phyloP scores from a whole-genome alignment of 2,329 filamentous ascomycete species.

The Knufia fluminis region DNA sequence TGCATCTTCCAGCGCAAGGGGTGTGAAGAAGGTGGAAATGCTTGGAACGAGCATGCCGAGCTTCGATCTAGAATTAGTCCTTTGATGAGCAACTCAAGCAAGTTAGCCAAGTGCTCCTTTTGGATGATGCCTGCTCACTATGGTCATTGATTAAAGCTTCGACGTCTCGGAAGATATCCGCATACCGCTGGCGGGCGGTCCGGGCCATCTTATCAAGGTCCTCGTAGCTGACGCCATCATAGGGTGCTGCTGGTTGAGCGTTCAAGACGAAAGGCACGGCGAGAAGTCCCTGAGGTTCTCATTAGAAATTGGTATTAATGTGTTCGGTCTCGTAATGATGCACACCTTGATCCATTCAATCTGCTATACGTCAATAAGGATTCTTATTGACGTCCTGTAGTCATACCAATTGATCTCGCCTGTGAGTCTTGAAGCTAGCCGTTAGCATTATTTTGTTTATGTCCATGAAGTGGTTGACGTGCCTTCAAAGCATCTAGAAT shows the following conservation, averaged over 20 bases:
- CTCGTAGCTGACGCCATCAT: slow-evolving; percentile 42
- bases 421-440: slow-evolving; percentile 58
- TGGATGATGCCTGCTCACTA: slow-evolving; percentile 46
- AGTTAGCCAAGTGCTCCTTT: slow-evolving; percentile 6
- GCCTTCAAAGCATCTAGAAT: slow-evolving; percentile 47
- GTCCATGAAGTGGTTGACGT: slow-evolving; percentile 19
- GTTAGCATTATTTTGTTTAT: slow-evolving; percentile 11
- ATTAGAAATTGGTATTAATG: neutral
- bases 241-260: slow-evolving; percentile 83
- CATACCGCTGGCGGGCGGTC: slow-evolving; percentile 78
- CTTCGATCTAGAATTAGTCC: slow-evolving; percentile 57
- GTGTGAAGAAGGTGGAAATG: slow-evolving; percentile 89
- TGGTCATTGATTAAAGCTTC: slow-evolving; percentile 88
- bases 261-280: slow-evolving; percentile 95
- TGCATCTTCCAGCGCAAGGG: slow-evolving; percentile 74
- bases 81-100: slow-evolving; percentile 16
- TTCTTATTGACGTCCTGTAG: neutral
- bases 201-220: slow-evolving; percentile 61
- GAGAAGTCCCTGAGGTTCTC: slow-evolving; percentile 53
- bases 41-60: slow-evolving; percentile 84
- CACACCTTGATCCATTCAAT: slow-evolving; percentile 74
- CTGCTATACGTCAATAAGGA: neutral
- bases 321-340: neutral
- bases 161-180: slow-evolving; percentile 90
- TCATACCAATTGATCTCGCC: slow-evolving; percentile 66